Percentiles rank a stretch among this genome's conserved stretches.
These are phyloP conservation scores for Candida quercuum DNA, from an alignment of 805 yeast genomes.

Conservation along the genomic window DNA sequence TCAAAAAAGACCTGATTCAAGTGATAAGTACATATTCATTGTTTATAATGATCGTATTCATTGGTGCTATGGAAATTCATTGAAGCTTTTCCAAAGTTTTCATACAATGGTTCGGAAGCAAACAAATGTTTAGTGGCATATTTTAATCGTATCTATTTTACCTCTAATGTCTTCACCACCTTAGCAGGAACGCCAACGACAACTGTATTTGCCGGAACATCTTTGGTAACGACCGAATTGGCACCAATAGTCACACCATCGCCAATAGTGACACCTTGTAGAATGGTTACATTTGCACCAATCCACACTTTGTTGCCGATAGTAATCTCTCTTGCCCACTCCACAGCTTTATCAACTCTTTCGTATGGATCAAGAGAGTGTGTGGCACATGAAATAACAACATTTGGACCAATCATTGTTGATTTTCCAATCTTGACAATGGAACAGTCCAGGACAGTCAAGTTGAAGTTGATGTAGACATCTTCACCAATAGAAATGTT, in stretches of 20 bases:
- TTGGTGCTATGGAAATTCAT: slow-evolving; percentile 15
- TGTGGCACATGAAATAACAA: slow-evolving; percentile 53
- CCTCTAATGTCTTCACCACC: slow-evolving; percentile 28
- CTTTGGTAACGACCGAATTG: slow-evolving; percentile 57
- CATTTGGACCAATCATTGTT: slow-evolving; percentile 61
- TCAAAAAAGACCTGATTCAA: slow-evolving; percentile 1
- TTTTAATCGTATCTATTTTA: too few relatives aligned
- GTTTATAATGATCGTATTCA: slow-evolving; percentile 9
- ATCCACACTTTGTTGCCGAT: slow-evolving; percentile 70
- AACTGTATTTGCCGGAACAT: slow-evolving; percentile 48
- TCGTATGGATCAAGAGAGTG: slow-evolving; percentile 52
- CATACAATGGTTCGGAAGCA: slow-evolving; percentile 4
- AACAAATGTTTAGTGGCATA: background rate
- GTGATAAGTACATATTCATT: slow-evolving; percentile 8
- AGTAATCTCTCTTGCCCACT: slow-evolving; percentile 49
- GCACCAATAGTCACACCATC: slow-evolving; percentile 60
- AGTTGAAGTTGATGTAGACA: slow-evolving; percentile 57
- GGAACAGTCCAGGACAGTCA: slow-evolving; percentile 51
- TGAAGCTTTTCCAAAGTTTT: slow-evolving; percentile 18
- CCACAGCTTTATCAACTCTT: slow-evolving; percentile 34
- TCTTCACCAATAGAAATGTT: slow-evolving; percentile 52
- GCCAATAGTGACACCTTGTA: slow-evolving; percentile 67
- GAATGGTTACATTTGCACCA: slow-evolving; percentile 46
- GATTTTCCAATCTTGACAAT: slow-evolving; percentile 55
- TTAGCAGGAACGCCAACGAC: slow-evolving; percentile 63